Conservation (phyloP, 345 rosid genomes). For the Aethionema arabicum region DNA sequence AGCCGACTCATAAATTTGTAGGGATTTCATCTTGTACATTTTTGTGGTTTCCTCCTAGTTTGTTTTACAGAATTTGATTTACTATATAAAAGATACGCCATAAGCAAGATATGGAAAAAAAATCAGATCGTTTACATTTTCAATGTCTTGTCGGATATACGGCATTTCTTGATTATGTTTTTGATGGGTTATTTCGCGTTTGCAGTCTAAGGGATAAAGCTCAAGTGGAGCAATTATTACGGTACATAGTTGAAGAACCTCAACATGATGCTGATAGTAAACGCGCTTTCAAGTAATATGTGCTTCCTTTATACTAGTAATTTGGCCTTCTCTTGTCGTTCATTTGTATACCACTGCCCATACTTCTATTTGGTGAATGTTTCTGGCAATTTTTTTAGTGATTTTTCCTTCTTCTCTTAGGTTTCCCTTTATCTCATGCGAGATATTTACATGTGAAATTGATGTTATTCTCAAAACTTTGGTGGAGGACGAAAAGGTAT, state of each 20-base stretch:
- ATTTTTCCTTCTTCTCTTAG: constrained; percentile 40
- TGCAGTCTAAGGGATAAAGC: constrained; percentile 75
- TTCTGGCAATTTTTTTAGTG: constrained; percentile 11
- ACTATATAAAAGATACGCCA: not conserved
- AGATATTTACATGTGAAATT: constrained; percentile 95
- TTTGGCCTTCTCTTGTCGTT: constrained; percentile 10
- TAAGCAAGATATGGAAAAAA: not conserved
- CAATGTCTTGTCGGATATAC: not conserved
- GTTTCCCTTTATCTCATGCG: constrained; percentile 94
- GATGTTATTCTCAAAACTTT: constrained; percentile 85
- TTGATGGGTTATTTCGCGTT: constrained; percentile 20
- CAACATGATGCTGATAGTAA: constrained; percentile 78
- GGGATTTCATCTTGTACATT: not conserved
- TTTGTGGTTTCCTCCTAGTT: not conserved
- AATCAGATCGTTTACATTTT: not conserved
- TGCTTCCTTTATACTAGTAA: constrained; percentile 10
- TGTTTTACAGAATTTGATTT: not conserved
- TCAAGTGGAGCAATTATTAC: constrained; percentile 80
- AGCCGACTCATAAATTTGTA: constrained; percentile 92
- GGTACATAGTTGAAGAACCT: constrained; percentile 73
- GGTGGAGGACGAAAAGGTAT: constrained; percentile 93
- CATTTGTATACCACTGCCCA: not conserved
- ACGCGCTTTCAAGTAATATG: constrained; percentile 71
- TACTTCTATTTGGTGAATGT: constrained; percentile 8
- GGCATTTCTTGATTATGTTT: constrained; percentile 9